phyloP scores from a whole-genome alignment of 495 filamentous ascomycete species.

The Neurospora sp. region DNA sequence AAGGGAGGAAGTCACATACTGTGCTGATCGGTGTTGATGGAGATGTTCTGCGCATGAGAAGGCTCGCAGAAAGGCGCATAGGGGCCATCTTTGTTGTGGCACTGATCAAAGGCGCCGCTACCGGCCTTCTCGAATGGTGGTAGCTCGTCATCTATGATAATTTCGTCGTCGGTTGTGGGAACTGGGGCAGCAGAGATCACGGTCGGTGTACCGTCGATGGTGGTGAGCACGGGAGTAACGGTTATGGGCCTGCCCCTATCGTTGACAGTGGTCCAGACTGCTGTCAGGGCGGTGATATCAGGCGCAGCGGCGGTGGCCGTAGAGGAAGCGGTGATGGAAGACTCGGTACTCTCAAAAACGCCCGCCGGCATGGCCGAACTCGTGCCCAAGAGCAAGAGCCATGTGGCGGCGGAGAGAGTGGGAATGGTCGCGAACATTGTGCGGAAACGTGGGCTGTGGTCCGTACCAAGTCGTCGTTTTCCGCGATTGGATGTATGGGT shows the following conservation, averaged over 20 bases:
- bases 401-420: constrained; percentile 6
- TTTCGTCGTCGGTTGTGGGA: constrained; percentile 21
- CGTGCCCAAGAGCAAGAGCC: constrained; percentile 12
- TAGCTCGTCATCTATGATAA: constrained; percentile 18
- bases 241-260: constrained; percentile 24
- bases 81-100: constrained; percentile 27
- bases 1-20: constrained; percentile 17
- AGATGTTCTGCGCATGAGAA: constrained; percentile 11
- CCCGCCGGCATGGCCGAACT: constrained; percentile 1
- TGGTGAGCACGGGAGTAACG: constrained; percentile 30
- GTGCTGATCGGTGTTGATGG: constrained; percentile 29
- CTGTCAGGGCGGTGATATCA: constrained; percentile 8
- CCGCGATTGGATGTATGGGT: background rate
- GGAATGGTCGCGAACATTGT: constrained; percentile 3
- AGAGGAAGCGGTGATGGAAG: background rate
- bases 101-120: constrained; percentile 25
- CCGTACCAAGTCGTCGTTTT: background rate
- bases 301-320: background rate
- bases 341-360: background rate
- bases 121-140: constrained; percentile 18
- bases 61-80: constrained; percentile 33
- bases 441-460: background rate
- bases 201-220: constrained; percentile 28
- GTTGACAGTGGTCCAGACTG: constrained; percentile 33
- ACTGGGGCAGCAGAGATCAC: constrained; percentile 25